These are phyloP conservation scores for Cyclotella sp. DNA, from an alignment of 108 stramenopile genomes.

Conservation along the genomic window DNA sequence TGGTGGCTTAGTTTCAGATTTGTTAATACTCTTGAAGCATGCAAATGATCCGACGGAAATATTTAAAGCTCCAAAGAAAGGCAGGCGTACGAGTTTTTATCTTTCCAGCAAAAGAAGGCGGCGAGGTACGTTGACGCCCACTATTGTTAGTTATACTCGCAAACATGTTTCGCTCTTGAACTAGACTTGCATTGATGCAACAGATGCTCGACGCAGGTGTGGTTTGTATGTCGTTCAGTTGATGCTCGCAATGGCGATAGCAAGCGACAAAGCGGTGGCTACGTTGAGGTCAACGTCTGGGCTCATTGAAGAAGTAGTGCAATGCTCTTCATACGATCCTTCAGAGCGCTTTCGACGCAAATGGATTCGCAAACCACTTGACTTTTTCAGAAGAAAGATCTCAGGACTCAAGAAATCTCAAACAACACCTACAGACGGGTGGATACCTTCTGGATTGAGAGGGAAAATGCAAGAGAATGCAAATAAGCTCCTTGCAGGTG, in stretches of 20 bases:
- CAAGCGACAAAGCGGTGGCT: slow-evolving; percentile 79
- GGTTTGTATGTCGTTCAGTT: slow-evolving; percentile 80
- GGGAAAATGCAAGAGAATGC: slow-evolving; percentile 74
- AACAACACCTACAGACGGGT: slow-evolving; percentile 8
- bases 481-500: slow-evolving; percentile 77
- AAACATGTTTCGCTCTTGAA: background rate
- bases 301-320: slow-evolving; percentile 66
- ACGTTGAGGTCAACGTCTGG: slow-evolving; percentile 70
- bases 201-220: slow-evolving; percentile 65
- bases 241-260: slow-evolving; percentile 74
- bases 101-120: slow-evolving; percentile 36
- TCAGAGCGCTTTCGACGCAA: slow-evolving; percentile 36
- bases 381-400: slow-evolving; percentile 29
- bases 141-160: background rate
- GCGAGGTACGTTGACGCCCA: slow-evolving; percentile 22
- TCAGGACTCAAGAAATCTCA: slow-evolving; percentile 14
- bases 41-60: slow-evolving; percentile 57
- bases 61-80: slow-evolving; percentile 33
- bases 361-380: slow-evolving; percentile 48
- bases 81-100: slow-evolving; percentile 19
- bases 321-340: slow-evolving; percentile 54
- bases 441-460: slow-evolving; percentile 33
- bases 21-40: slow-evolving; percentile 68
- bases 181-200: background rate
- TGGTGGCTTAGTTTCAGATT: slow-evolving; percentile 55